Base-by-base conservation (phyloP, 768 basidiomycete species). In the Mycena albidolilacea region DNA sequence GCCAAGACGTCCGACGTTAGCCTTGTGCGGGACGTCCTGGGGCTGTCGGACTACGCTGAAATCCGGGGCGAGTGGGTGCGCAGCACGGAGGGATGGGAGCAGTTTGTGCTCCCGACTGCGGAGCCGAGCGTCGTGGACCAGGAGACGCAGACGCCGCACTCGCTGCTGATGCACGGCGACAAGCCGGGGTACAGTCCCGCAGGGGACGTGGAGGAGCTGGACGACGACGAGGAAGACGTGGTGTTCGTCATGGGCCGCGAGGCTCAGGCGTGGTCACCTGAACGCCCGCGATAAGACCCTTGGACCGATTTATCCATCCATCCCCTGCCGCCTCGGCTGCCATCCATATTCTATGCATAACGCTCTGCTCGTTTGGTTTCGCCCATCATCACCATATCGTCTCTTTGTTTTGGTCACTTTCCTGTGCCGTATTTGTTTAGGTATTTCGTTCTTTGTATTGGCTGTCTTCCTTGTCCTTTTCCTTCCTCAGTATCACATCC, bases 171-270 rank as follows among this genome's bases (percentile, higher is more conserved):
- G 70, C 70, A 67, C 48, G 73, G 64, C 23, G 69, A 68, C 38
- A 72, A 72, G 71, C 43, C 65, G 7, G 71, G 43, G 5, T 61
- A 72, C 54, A 38, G 60, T 12, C 43, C 65, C 7, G 44, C n/a
- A 9, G 73, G 50, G 41, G 70, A 68, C 3, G 43, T 57, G 62
- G 70, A 70, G 52, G 74, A 75, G 48, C 1, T 70, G 43, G 71
- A 76, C 19, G 75, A 76, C 12, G 75, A 75, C 41, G 75, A 75
- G 46, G 75, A 76, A 48, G 75, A 76, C 54, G 75, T 76, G 35
- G 75, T 76, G 54, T 72, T 76, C 43, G 75, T 76, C 62, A 76
- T 76, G 75, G 75, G 65, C 61, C 75, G 75, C 68, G 71, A 72
- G 67, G 74, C 62, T 59, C 70, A 64, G 57, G 70, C 74, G 66